Evolutionary conservation across 345 rosid genomes (phyloP), one percentile per base, ranked within the genome.

Genomic region (Citrus hindsii): DNA sequence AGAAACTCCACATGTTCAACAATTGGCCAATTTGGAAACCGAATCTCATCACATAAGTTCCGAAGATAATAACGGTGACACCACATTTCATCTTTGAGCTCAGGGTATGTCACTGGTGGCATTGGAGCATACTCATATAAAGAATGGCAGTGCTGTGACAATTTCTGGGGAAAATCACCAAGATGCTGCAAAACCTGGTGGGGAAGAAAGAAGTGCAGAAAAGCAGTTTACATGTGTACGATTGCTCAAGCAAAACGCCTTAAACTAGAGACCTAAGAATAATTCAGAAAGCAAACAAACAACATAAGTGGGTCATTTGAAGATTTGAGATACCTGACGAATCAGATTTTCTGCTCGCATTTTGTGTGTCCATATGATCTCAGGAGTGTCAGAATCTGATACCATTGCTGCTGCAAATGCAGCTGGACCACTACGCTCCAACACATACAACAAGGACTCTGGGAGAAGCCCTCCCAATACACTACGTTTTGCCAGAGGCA

Each of bases 71-170:
- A 96, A 22, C 98, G 97, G 81, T 96, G 98, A 84, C 99, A 96
- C 99, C 99, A 96, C 99, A 96, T 96, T 88, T 96, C 99, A 89
- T 96, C 98, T 92, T 90, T 92, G 78, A 96, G 89, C 82, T 96
- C 99, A 79, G 98, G 98, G 77, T 96, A 96, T 18, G 99, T 96
- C 77, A 92, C 99, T 73, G 99, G 99, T 78, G 99, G 99, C 93
- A 96, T 96, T 22, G 99, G 99, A 81, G 99, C 99, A 89, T 92
- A 96, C 18, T 96, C 98, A 62, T 96, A 96, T 35, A 96, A 82
- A 82, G 86, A 90, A 84, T 96, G 99, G 79, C 99, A 94, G 80
- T 96, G 98, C 87, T 96, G 99, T 51, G 99, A 89, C 84, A 96
- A 80, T 82, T 96, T 96, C 87, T 94, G 98, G 75, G 98, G 98